Base-by-base conservation (phyloP, 23 red algal genomes). In the Chondrus crispus region DNA sequence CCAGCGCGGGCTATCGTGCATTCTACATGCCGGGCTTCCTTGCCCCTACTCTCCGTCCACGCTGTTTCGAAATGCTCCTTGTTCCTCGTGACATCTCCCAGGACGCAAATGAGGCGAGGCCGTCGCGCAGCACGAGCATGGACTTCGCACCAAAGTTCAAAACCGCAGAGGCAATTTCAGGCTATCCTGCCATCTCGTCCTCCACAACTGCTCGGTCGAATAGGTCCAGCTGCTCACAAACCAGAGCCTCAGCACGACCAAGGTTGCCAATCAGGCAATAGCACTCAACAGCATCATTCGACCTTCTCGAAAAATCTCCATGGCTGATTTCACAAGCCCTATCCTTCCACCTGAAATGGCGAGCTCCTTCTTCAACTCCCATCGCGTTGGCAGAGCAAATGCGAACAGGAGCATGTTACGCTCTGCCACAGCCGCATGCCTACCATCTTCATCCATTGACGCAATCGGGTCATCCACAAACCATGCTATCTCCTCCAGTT, bases 241-340 rank as follows among this genome's bases (percentile, higher is more conserved):
- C 53, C 44, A 98, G 60, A 24, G 37, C 29, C 60, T 95, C 84
- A 6, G 97, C 97, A 72, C 62, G 57, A n/a, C 85, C 80, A 33
- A 91, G 20, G 75, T 98, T 91, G 16, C 97, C 97, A 49, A 95
- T 94, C 22, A 98, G 85, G 24, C 94, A 84, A 84, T 96, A 89
- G 68, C 97, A 98, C 44, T 98, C 97, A 28, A 98, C 85, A 93
- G 85, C 94, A 96, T 40, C 81, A 87, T 47, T 96, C 91, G 41
- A 96, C 54, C 62, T 80, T 53, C 68, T 96, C 82, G n/a, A 86
- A 96, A 96, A 35, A 98, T 95, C 54, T 91, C 93, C 85, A 96
- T 93, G 7, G 97, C 93, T 6, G 91, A 93, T 62, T 94, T 96
- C 9, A 98, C 97, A 58, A 98, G 64, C 19, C 97, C 97, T 32